A percentile compares a stretch with the other conserved stretches of the same genome.
Evolutionary conservation across 192 early-diverging fungal genomes (phyloP).

Genomic region (Globomyces pollinis-pini): DNA sequence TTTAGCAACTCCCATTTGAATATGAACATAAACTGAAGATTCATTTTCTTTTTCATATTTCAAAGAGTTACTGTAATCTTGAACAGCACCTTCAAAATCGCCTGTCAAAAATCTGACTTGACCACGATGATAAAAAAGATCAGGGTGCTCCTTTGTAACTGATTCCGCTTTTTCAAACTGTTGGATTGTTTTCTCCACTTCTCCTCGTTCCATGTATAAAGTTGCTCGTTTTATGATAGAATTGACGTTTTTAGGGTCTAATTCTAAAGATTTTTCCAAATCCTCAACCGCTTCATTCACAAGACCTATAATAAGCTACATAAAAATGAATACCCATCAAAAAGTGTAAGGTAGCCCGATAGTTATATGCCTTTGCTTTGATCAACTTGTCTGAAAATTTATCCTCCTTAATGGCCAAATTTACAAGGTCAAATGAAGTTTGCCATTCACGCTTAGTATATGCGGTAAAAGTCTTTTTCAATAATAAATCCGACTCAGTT

Average conservation of each 20-base stretch:
- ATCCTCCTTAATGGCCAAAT: conserved; percentile 2
- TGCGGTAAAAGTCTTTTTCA: conserved; percentile 54
- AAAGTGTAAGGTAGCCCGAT: conserved; percentile 83
- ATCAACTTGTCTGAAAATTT: conserved; percentile 22
- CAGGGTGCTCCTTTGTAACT: conserved; percentile 65
- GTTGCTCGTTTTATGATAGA: conserved; percentile 84
- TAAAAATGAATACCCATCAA: conserved; percentile 64
- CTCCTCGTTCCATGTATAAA: conserved; percentile 80
- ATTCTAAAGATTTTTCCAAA: conserved; percentile 71
- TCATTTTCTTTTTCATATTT: conserved; percentile 54
- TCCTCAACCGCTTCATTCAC: conserved; percentile 62
- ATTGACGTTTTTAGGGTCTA: conserved; percentile 73
- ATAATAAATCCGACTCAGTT: conserved; percentile 18
- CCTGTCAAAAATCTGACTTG: conserved; percentile 80
- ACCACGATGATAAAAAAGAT: conserved; percentile 74
- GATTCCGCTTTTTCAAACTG: conserved; percentile 66
- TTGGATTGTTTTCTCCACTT: conserved; percentile 51
- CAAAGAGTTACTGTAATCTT: conserved; percentile 77
- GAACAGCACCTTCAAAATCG: conserved; percentile 69
- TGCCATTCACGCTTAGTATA: conserved; percentile 38
- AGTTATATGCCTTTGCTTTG: conserved; percentile 68
- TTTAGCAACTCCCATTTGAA: conserved; percentile 89
- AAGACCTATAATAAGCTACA: too few species aligned
- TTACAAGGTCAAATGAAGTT: conserved; percentile 12
- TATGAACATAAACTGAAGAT: conserved; percentile 72